These are phyloP conservation scores for Strobilomyces echinocephalus DNA, from an alignment of 768 basidiomycete genomes.

Conservation along the genomic window DNA sequence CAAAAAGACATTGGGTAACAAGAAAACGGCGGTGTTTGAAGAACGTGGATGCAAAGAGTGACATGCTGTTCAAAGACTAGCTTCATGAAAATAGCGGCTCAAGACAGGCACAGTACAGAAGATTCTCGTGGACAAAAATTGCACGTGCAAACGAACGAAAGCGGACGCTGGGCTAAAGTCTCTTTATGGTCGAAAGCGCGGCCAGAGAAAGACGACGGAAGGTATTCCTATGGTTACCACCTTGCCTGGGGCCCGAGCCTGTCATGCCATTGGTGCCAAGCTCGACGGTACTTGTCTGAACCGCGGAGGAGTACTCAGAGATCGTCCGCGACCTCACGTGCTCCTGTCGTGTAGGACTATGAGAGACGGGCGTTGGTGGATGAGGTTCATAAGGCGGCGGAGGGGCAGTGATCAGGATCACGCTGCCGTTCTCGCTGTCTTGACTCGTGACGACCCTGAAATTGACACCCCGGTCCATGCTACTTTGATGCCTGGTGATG, in stretches of 20 bases:
- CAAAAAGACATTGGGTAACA: not conserved
- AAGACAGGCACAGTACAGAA: conserved; percentile 1
- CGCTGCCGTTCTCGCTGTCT: conserved; percentile 30
- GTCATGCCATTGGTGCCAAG: conserved; percentile 1
- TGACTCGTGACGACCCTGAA: conserved; percentile 18
- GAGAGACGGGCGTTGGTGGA: conserved; percentile 5
- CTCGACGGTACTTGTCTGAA: conserved; percentile 13
- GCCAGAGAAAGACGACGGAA: conserved; percentile 30
- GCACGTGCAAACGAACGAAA: not conserved
- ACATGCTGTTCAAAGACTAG: not conserved
- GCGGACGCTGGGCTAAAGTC: conserved; percentile 5
- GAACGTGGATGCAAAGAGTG: conserved; percentile 6
- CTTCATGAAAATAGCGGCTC: not conserved
- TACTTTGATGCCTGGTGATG: conserved; percentile 8
- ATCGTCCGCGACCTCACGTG: conserved; percentile 14
- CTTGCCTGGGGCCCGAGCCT: conserved; percentile 14
- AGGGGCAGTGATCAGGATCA: conserved; percentile 29
- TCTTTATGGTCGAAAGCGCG: conserved; percentile 29
- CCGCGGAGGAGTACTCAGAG: conserved; percentile 23
- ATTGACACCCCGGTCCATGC: conserved; percentile 19
- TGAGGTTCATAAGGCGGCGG: conserved; percentile 23
- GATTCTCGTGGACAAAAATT: conserved; percentile 1
- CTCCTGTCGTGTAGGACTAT: conserved; percentile 1
- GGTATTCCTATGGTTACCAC: conserved; percentile 16
- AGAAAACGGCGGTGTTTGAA: not conserved